These are phyloP conservation scores for Calonectria multiphialidica DNA, from an alignment of 2,329 filamentous ascomycete species.

Conservation along the genomic window DNA sequence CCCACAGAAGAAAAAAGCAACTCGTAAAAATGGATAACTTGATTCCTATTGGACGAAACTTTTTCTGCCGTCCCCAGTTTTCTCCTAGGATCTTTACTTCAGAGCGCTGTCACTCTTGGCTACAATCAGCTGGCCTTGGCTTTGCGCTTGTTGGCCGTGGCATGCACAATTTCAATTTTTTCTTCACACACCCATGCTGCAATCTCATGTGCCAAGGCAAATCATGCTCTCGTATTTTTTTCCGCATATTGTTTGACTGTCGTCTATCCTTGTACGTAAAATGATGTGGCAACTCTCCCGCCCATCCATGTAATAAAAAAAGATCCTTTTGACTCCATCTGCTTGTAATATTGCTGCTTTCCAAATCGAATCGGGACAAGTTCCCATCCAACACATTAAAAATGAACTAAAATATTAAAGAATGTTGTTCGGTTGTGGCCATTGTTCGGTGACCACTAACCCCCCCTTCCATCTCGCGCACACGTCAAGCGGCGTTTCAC, in stretches of 20 bases:
- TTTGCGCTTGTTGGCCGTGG: background rate
- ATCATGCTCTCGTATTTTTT: constrained; percentile 9
- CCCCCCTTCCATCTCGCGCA: background rate
- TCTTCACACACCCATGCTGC: background rate
- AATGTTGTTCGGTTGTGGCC: background rate
- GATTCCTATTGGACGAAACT: background rate
- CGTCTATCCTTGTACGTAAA: background rate
- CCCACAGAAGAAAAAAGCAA: background rate
- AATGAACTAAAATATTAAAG: constrained; percentile 6
- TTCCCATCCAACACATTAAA: constrained; percentile 1
- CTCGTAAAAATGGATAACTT: background rate
- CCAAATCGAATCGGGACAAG: background rate
- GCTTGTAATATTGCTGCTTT: background rate
- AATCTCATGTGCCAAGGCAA: constrained; percentile 5
- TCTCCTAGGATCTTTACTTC: background rate
- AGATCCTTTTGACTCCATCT: constrained; percentile 12
- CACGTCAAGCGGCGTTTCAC: background rate
- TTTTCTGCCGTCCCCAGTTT: background rate
- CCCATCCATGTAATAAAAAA: constrained; percentile 1
- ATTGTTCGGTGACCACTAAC: background rate
- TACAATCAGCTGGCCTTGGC: background rate
- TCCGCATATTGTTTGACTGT: constrained; percentile 7
- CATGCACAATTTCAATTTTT: background rate
- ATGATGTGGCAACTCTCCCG: constrained; percentile 6
- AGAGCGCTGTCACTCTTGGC: background rate